Percentiles rank a stretch among this genome's conserved stretches.
Evolutionary conservation across 495 filamentous ascomycete genomes (phyloP).

Genomic region (Pyrenula aspistea): DNA sequence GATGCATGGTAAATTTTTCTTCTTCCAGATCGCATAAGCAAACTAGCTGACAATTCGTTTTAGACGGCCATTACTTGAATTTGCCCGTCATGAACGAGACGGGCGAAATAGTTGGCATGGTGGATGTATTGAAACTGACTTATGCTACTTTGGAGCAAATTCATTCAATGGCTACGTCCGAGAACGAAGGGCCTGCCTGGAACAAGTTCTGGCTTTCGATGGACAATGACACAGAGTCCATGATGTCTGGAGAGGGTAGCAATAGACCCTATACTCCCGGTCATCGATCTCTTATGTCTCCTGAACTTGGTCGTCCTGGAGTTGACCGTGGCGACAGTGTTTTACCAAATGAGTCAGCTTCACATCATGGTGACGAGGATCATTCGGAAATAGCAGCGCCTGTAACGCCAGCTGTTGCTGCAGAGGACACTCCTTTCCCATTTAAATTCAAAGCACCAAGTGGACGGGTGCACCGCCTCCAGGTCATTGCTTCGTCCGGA

Average conservation of each 20-base stretch:
- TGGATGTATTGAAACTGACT: constrained; percentile 93
- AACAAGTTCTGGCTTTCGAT: constrained; percentile 99
- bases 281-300: constrained; percentile 61
- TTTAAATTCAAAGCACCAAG: constrained; percentile 99
- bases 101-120: constrained; percentile 98
- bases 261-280: constrained; percentile 47
- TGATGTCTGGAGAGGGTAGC: constrained; percentile 81
- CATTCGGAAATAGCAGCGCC: constrained; percentile 53
- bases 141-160: constrained; percentile 97
- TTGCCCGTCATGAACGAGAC: constrained; percentile 95
- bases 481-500: constrained; percentile 68
- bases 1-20: constrained; percentile 74
- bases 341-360: constrained; percentile 85
- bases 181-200: constrained; percentile 94
- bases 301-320: constrained; percentile 50
- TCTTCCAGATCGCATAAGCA: background rate
- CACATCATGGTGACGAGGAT: constrained; percentile 74
- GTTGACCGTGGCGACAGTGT: constrained; percentile 69
- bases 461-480: constrained; percentile 86
- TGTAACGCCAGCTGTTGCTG: constrained; percentile 32
- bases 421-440: constrained; percentile 69
- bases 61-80: constrained; percentile 96
- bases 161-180: constrained; percentile 63
- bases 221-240: constrained; percentile 91
- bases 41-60: constrained; percentile 8